Percentiles rank a stretch among this genome's conserved stretches.
These are phyloP conservation scores for Cotoneaster glaucophyllus DNA, from an alignment of 306 rosid species.

Conservation along the genomic window DNA sequence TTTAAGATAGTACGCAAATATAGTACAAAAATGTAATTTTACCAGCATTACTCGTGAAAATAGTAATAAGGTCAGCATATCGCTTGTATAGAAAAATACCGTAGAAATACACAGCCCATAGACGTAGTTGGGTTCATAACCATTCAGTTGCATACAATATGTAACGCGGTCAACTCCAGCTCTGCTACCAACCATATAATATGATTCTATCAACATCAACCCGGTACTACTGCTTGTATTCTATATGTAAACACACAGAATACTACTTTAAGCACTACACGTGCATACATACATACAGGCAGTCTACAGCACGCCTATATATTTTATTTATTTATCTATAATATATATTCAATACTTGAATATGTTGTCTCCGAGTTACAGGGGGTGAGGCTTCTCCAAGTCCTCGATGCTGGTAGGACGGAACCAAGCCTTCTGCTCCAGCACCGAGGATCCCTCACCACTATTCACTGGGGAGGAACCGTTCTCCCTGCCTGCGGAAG, in stretches of 20 bases:
- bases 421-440: constrained; percentile 92
- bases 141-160: background rate
- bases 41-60: no score
- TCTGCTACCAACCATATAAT: background rate
- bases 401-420: constrained; percentile 88
- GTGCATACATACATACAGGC: background rate
- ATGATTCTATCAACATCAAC: constrained; percentile 6
- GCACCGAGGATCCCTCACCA: constrained; percentile 26
- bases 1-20: no score
- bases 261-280: background rate
- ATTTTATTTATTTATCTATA: constrained; percentile 1
- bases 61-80: background rate
- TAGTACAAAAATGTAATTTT: no score
- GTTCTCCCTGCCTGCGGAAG: constrained; percentile 6
- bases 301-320: background rate
- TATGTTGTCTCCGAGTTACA: background rate
- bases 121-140: background rate
- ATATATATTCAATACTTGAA: background rate
- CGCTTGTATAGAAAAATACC: background rate
- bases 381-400: constrained; percentile 71
- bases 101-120: background rate
- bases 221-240: background rate
- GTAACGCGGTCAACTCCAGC: background rate
- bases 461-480: constrained; percentile 7
- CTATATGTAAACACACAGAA: background rate